Evolutionary conservation across 441 rosid species (phyloP), one percentile per base, ranked within the genome.

Genomic region (Adansonia gregorii): DNA sequence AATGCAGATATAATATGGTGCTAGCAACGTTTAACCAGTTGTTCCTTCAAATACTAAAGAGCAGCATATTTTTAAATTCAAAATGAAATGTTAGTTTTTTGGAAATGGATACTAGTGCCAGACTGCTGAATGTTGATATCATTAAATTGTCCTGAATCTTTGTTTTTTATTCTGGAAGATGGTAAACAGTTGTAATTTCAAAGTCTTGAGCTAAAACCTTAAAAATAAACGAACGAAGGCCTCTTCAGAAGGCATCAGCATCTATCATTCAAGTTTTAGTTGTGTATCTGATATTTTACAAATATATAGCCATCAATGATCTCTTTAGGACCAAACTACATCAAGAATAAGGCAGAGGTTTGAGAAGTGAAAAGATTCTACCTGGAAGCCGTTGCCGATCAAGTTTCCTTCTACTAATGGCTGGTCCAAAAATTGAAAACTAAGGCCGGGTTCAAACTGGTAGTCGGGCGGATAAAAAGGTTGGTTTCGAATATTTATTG

Each of bases 321-420:
- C 27, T 24, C 27, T 24, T 24, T 24, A 24, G 27, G 27, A 24
- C 27, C 1, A 24, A 24, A 24, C 27, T 24, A 24, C 27, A 24
- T 24, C 27, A 24, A 24, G 27, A 24, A 1, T 24, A 24, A 24
- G 27, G 27, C 27, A 24, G 27, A 24, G 79, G 83, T 70, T 75
- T 84, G 27, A 83, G 83, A 76, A 82, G 60, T 24, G 81, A 74
- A 0, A 86, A 63, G 67, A 89, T 81, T 75, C 83, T 86, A 75
- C 80, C 83, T 87, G 24, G 87, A 85, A 76, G 88, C 87, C 91
- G 86, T 89, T 59, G 82, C 8, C 80, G 78, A 80, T 78, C 76
- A 59, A 20, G 39, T 35, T 4, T 35, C 2, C 39, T 4, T 58
- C 61, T 1, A 10, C 10, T 56, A 17, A 55, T 55, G 22, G 60